A percentile compares a stretch with the other conserved stretches of the same genome.
Evolutionary conservation across 495 filamentous ascomycete genomes (phyloP).

Genomic region (Talaromyces liani): DNA sequence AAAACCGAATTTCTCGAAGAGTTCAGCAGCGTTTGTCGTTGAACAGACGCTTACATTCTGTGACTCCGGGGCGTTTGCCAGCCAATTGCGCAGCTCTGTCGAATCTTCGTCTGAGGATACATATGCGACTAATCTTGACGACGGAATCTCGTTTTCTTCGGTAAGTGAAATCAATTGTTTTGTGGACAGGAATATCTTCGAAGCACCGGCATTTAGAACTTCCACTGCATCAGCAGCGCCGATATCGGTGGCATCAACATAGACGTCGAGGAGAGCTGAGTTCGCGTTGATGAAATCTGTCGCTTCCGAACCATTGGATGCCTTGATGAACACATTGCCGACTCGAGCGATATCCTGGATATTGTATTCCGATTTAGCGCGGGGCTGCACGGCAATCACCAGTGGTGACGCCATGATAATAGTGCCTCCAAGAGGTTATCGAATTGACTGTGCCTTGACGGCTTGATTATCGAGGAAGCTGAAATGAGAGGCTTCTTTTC

Average conservation of each 20-base stretch:
- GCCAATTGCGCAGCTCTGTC: slow-evolving; percentile 29
- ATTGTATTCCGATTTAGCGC: background rate
- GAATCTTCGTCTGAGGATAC: slow-evolving; percentile 30
- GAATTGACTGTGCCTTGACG: background rate
- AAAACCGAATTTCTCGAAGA: slow-evolving; percentile 24
- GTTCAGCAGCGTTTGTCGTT: slow-evolving; percentile 37
- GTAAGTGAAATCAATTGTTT: slow-evolving; percentile 52
- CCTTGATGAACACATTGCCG: slow-evolving; percentile 65
- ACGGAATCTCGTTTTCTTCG: slow-evolving; percentile 46
- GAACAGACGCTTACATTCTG: slow-evolving; percentile 47
- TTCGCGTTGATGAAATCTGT: slow-evolving; percentile 64
- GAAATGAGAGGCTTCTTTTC: background rate
- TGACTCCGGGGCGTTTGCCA: slow-evolving; percentile 38
- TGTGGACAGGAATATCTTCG: slow-evolving; percentile 72
- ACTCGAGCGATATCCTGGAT: slow-evolving; percentile 62
- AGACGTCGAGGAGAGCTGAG: slow-evolving; percentile 58
- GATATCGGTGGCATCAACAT: slow-evolving; percentile 70
- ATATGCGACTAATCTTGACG: slow-evolving; percentile 47
- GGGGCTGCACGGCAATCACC: slow-evolving; percentile 38
- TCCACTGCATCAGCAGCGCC: slow-evolving; percentile 64
- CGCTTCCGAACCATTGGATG: slow-evolving; percentile 48
- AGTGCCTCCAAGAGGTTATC: background rate
- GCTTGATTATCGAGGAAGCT: background rate
- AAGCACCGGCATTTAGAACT: slow-evolving; percentile 80
- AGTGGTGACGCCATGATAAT: slow-evolving; percentile 40